Evolutionary conservation across 257 asterid genomes (phyloP), one percentile per base, ranked within the genome.

Genomic region (Nicotiana noctiflora): DNA sequence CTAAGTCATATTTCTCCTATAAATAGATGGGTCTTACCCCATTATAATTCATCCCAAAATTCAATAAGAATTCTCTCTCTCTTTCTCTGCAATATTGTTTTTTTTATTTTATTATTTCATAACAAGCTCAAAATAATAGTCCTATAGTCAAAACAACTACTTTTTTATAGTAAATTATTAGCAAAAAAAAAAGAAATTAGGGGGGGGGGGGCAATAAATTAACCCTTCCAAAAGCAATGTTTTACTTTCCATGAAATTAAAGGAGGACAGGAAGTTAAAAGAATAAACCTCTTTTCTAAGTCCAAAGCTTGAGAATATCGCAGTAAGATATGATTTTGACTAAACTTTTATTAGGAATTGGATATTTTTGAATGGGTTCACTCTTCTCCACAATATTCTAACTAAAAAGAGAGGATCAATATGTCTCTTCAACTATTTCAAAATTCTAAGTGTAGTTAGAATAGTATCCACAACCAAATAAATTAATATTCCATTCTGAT

Each of bases 251-350:
- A 61, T 25, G 67, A 25, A 68, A 18, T n/a, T 67, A 32, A 0
- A 59, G 21, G 13, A 21, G 10, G 29, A 49, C 6, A 49, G 53
- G 53, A 49, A 49, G 17, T 67, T 34, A 67, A 32, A 67, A 67
- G 10, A 67, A 44, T 70, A 51, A 51, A 51, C 55, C 55, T 51
- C 55, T 51, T 51, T 12, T 27, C 29, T 27, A 51, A 51, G 55
- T 51, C 4, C 55, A 70, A 19, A 72, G 37, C 34, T 72, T 72
- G 13, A 6, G 59, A 72, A 72, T 46, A 72, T 72, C 46, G 19
- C 59, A 72, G 29, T 46, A 46, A 72, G 77, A 72, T 72, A 72
- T 72, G 77, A 72, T 72, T 21, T 72, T 72, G 77, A 72, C 77
- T 46, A 72, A 72, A 46, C 59, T 72, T 44, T 53, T 59, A 46